Evolutionary conservation across 176 grass and related monocot genomes (phyloP).

Genomic region (Guadua angustifolia): DNA sequence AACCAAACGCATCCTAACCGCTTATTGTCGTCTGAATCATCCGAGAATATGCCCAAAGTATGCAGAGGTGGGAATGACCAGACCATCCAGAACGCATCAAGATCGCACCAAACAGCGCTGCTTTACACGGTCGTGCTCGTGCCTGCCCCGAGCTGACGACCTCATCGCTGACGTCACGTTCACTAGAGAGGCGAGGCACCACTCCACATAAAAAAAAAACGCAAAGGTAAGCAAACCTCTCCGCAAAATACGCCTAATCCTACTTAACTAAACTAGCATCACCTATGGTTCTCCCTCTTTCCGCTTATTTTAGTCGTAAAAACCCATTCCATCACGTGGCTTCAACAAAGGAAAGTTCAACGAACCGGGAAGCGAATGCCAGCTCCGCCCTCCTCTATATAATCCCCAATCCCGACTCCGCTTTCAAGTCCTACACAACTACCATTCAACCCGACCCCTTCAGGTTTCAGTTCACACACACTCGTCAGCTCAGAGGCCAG

Average conservation of each 20-base stretch:
- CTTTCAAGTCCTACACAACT: not conserved
- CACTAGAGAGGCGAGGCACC: not conserved
- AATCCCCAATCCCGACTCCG: not conserved
- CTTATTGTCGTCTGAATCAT: not conserved
- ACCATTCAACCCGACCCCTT: conserved; percentile 33
- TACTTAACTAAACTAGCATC: not conserved
- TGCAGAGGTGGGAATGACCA: not conserved
- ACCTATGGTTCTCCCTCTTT: not conserved
- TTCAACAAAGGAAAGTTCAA: conserved; percentile 58
- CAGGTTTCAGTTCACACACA: conserved; percentile 16
- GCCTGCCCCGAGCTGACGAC: not conserved
- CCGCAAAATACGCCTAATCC: not conserved
- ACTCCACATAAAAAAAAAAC: not conserved
- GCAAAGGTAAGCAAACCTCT: not conserved
- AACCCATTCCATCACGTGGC: conserved; percentile 59
- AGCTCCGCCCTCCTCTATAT: conserved; percentile 40
- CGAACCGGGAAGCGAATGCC: conserved; percentile 45
- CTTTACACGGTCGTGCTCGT: not conserved
- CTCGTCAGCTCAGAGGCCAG: not conserved
- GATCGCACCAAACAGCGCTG: not conserved
- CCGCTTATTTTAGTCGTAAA: conserved; percentile 3
- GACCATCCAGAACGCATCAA: conserved; percentile 32
- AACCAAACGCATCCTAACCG: too few species aligned
- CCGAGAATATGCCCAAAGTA: not conserved
- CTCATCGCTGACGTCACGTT: conserved; percentile 46